Evolutionary conservation across 352 stramenopile genomes (phyloP), one percentile per base, ranked within the genome.

Genomic region (Phytophthora hibernalis): DNA sequence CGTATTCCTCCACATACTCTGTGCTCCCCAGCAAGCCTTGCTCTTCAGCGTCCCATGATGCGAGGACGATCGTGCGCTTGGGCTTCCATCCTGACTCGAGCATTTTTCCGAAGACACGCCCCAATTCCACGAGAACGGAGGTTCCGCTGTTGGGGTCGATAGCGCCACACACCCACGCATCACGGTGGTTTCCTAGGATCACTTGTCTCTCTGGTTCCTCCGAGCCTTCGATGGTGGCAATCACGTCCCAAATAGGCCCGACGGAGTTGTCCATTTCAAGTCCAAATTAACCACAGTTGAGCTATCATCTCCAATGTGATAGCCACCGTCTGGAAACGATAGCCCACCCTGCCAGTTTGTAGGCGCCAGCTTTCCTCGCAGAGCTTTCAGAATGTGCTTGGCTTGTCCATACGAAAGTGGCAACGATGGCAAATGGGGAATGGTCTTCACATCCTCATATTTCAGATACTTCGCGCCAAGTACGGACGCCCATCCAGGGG

Each of bases 161-260:
- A 0, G 89, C 91, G 11, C 90, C 91, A 54, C 89, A 96, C 0
- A 97, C 87, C 91, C 91, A 97, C 2, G 87, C 90, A 58, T 97
- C 91, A 11, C 91, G 83, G 57, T 97, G 91, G 67, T 97, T 97
- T 20, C 89, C 87, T n/a, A 97, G 68, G n/a, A 97, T 52, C 3
- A 97, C 77, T 16, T 82, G 83, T 56, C 81, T 73, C 8, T 93
- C 80, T 0, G 87, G 70, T n/a, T 81, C 61, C 6, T 68, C 60
- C 0, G 58, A 58, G 31, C 82, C 87, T 11, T 87, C 70, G 58
- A 97, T 93, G 10, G 74, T 90, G 26, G 77, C 88, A 20, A 97
- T 85, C 1, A 97, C 89, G 69, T 97, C 93, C 86, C 89, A 95
- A 54, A 97, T 91, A 8, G 78, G 71, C 0, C 76, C 75, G 13